A percentile compares a stretch with the other conserved stretches of the same genome.
Evolutionary conservation across 768 basidiomycete species (phyloP).

Genomic region (Tephrocybe sp.): DNA sequence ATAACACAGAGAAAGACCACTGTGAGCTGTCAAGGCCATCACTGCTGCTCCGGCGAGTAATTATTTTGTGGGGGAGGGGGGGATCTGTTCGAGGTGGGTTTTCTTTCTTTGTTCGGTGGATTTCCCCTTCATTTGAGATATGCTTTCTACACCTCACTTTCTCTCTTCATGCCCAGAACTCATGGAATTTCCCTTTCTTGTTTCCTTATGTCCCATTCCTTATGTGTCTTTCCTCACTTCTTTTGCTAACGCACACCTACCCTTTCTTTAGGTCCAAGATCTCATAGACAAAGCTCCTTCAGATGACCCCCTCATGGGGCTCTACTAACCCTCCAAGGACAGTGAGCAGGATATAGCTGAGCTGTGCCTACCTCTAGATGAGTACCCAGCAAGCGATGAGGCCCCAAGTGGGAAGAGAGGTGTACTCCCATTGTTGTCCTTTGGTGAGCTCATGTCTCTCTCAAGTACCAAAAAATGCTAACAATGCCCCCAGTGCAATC

Average conservation of each 20-base stretch:
- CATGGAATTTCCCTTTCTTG: too few species aligned
- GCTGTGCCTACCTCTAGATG: slow-evolving; percentile 65
- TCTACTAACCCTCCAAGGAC: slow-evolving; percentile 50
- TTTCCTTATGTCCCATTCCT: too few species aligned
- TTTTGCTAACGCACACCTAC: not conserved
- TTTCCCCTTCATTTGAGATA: not conserved
- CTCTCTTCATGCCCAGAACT: too few species aligned
- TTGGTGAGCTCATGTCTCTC: slow-evolving; percentile 58
- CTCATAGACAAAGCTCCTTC: slow-evolving; percentile 69
- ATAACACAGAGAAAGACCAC: slow-evolving; percentile 38
- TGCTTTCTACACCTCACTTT: too few species aligned
- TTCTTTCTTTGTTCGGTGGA: not conserved
- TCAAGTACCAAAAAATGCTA: too few species aligned
- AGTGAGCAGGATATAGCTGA: slow-evolving; percentile 72
- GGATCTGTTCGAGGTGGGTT: slow-evolving; percentile 52
- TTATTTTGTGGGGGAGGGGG: slow-evolving; percentile 83
- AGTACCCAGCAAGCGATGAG: slow-evolving; percentile 49
- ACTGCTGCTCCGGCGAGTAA: slow-evolving; percentile 60
- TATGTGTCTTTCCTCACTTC: too few species aligned
- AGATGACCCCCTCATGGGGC: slow-evolving; percentile 57
- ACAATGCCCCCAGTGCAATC: slow-evolving; percentile 59
- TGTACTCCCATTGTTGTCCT: slow-evolving; percentile 70
- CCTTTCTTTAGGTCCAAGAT: slow-evolving; percentile 33
- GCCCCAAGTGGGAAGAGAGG: slow-evolving; percentile 60
- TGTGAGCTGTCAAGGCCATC: slow-evolving; percentile 38